These are phyloP conservation scores for Aquilaria yunnanensis DNA, from an alignment of 345 rosid genomes.

Conservation along the genomic window DNA sequence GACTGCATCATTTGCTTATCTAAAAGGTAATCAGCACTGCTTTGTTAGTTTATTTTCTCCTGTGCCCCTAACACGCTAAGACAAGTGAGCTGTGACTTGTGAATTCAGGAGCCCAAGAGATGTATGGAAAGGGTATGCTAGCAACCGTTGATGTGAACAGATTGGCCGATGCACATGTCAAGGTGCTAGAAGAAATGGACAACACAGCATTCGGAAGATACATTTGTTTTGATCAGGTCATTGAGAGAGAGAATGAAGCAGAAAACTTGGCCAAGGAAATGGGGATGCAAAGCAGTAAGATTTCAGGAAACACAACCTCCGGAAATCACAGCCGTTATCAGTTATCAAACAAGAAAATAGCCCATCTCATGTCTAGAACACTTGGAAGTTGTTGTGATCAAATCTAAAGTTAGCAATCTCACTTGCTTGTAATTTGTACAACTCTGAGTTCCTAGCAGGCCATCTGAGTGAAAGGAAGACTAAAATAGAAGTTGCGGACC, in stretches of 20 bases:
- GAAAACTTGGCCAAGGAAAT: constrained; percentile 39
- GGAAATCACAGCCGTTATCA: constrained; percentile 4
- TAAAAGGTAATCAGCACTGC: constrained; percentile 34
- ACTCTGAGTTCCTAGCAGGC: too few species aligned
- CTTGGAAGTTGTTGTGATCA: constrained; percentile 31
- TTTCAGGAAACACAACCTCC: constrained; percentile 21
- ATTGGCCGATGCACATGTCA: constrained; percentile 60
- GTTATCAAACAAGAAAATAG: constrained; percentile 50
- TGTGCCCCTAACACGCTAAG: too few species aligned
- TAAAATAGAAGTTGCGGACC: too few species aligned
- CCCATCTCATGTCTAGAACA: constrained; percentile 45
- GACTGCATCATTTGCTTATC: constrained; percentile 63
- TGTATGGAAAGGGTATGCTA: constrained; percentile 47
- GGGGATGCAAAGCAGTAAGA: constrained; percentile 46
- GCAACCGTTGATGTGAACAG: constrained; percentile 57
- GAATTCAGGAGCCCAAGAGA: constrained; percentile 45
- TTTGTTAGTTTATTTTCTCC: too few species aligned
- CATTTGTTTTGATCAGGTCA: constrained; percentile 59
- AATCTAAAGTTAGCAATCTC: neutral
- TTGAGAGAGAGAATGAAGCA: constrained; percentile 31
- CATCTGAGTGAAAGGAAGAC: too few species aligned
- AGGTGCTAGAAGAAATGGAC: constrained; percentile 51
- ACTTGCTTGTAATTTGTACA: too few species aligned
- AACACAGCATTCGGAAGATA: constrained; percentile 59
- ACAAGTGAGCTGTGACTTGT: neutral